A percentile compares a stretch with the other conserved stretches of the same genome.
Evolutionary conservation across 192 early-diverging fungal genomes (phyloP).

Genomic region (Backusella westeae): DNA sequence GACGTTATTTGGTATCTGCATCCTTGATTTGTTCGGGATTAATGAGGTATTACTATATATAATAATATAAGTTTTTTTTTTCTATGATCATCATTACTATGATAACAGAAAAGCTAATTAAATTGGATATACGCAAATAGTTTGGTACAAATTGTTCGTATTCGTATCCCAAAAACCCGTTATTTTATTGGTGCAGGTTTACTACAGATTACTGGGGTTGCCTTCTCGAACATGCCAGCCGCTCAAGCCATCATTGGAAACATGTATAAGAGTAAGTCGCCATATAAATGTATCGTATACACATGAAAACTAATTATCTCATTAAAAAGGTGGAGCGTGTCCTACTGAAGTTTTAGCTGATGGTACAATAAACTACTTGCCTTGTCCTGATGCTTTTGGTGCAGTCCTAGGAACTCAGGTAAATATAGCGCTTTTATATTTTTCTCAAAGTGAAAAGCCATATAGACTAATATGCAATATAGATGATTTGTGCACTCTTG

Average conservation of each 20-base stretch:
- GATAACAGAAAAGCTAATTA: background rate
- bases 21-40: slow-evolving; percentile 47
- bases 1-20: slow-evolving; percentile 46
- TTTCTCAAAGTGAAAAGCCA: background rate
- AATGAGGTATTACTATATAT: slow-evolving; percentile 20
- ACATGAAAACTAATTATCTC: background rate
- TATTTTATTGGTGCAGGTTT: slow-evolving; percentile 31
- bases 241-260: slow-evolving; percentile 44
- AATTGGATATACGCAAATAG: background rate
- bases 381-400: slow-evolving; percentile 52
- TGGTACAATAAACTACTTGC: slow-evolving; percentile 33
- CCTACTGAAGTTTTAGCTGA: slow-evolving; percentile 23
- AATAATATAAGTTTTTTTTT: background rate
- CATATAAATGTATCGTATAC: background rate
- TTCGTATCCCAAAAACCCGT: slow-evolving; percentile 37
- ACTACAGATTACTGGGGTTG: slow-evolving; percentile 51
- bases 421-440: background rate
- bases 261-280: slow-evolving; percentile 17
- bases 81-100: background rate
- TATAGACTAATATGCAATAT: background rate
- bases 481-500: slow-evolving; percentile 48
- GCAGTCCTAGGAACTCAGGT: slow-evolving; percentile 48
- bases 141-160: slow-evolving; percentile 44
- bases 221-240: slow-evolving; percentile 50
- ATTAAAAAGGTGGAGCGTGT: slow-evolving; percentile 11